Percentiles rank a stretch among this genome's conserved stretches.
Conservation (phyloP, 345 rosid species). For the Reutealis trisperma region DNA sequence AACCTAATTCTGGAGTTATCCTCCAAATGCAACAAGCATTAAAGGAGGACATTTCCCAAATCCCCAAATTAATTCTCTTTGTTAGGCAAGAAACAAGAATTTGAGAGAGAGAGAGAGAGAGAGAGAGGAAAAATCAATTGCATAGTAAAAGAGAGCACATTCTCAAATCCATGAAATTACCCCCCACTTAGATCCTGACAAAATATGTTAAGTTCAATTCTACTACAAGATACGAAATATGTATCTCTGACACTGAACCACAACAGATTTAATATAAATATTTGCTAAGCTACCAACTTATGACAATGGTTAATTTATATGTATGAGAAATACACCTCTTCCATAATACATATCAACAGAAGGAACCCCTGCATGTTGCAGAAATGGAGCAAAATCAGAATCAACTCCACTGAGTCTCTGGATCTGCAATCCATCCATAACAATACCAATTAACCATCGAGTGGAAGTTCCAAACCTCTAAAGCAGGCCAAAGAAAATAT, state of each 20-base stretch:
- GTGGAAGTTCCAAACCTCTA: slow-evolving; percentile 9
- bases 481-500: slow-evolving; percentile 6
- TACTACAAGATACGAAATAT: too few species aligned
- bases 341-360: slow-evolving; percentile 90
- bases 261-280: background rate
- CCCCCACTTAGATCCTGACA: background rate
- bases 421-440: slow-evolving; percentile 51
- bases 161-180: background rate
- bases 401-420: slow-evolving; percentile 79
- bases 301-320: background rate
- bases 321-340: slow-evolving; percentile 51
- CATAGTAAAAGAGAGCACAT: too few species aligned
- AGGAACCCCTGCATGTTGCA: slow-evolving; percentile 91
- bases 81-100: too few species aligned
- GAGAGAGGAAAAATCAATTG: too few species aligned
- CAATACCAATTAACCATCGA: slow-evolving; percentile 2
- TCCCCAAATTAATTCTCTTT: background rate
- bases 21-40: background rate
- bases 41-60: background rate
- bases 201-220: too few species aligned
- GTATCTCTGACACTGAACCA: too few species aligned
- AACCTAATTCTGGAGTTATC: background rate
- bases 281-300: background rate
- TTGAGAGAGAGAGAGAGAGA: too few species aligned
- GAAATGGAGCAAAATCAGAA: slow-evolving; percentile 94